These are phyloP conservation scores for Kodamaea restingae DNA, from an alignment of 805 yeast genomes.

Conservation along the genomic window DNA sequence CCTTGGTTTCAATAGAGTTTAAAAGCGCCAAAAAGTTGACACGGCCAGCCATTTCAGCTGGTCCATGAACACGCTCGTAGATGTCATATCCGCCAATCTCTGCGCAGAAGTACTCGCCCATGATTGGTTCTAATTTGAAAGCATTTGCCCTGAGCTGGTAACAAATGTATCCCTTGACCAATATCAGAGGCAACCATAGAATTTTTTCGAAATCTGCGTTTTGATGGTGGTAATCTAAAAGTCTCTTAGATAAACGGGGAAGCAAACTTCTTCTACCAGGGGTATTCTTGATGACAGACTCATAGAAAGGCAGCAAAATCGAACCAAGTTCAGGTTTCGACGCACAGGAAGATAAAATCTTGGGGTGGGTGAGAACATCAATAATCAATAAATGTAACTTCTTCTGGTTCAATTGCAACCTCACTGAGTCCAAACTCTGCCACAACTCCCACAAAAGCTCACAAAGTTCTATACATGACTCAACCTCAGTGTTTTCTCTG, in stretches of 20 bases:
- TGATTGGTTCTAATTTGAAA: slow-evolving; percentile 55
- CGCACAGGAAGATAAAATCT: slow-evolving; percentile 36
- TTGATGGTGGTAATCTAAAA: slow-evolving; percentile 43
- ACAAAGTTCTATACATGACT: slow-evolving; percentile 16
- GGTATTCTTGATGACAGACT: slow-evolving; percentile 45
- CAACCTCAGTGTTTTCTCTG: neutral
- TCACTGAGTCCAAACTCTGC: slow-evolving; percentile 51
- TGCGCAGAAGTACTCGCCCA: slow-evolving; percentile 52
- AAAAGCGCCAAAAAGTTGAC: slow-evolving; percentile 48
- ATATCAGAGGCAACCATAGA: slow-evolving; percentile 48
- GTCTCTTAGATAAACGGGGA: slow-evolving; percentile 49
- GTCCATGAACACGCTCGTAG: slow-evolving; percentile 53
- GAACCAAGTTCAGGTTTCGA: slow-evolving; percentile 21
- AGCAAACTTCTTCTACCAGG: slow-evolving; percentile 65
- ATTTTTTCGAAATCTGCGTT: slow-evolving; percentile 34
- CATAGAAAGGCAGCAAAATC: slow-evolving; percentile 32
- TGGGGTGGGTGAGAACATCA: slow-evolving; percentile 42
- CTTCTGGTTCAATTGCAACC: slow-evolving; percentile 63
- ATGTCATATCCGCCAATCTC: slow-evolving; percentile 19
- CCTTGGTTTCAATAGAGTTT: slow-evolving; percentile 24
- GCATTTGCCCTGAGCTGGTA: slow-evolving; percentile 53
- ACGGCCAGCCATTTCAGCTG: slow-evolving; percentile 51
- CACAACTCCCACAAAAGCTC: slow-evolving; percentile 47
- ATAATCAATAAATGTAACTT: slow-evolving; percentile 58
- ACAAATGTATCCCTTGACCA: slow-evolving; percentile 44